Evolutionary conservation across 495 filamentous ascomycete species (phyloP).

Genomic region (Aspergillus sparsus): DNA sequence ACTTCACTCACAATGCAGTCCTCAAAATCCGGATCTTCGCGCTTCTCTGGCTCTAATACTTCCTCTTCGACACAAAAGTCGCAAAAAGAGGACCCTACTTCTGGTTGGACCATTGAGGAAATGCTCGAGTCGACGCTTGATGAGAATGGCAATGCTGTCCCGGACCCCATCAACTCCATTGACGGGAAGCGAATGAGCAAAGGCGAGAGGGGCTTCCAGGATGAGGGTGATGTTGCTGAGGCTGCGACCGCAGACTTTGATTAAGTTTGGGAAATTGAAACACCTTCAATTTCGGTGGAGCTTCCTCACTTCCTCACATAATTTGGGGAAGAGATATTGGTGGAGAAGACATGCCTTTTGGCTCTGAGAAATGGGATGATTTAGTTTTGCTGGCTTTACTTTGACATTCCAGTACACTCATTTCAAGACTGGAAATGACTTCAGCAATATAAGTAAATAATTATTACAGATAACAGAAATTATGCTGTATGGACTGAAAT

Average conservation of each 20-base stretch:
- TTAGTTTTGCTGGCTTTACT: no score
- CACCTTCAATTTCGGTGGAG: no score
- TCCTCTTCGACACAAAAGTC: background rate
- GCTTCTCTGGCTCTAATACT: conserved; percentile 4
- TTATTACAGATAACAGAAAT: no score
- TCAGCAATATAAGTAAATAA: background rate
- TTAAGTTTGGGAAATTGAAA: conserved; percentile 17
- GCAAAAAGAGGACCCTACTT: conserved; percentile 15
- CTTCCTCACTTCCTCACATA: no score
- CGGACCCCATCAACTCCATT: conserved; percentile 32
- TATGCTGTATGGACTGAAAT: background rate
- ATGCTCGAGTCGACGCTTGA: conserved; percentile 32
- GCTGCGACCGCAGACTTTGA: conserved; percentile 42
- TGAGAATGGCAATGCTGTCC: conserved; percentile 36
- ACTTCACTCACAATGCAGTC: conserved; percentile 16
- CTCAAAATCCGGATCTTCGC: conserved; percentile 14
- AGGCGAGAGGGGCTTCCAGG: conserved; percentile 13
- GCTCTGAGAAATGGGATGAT: no score
- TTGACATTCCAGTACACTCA: background rate
- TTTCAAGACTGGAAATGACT: background rate
- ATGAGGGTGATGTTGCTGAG: conserved; percentile 27
- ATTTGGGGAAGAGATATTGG: no score
- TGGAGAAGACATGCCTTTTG: no score
- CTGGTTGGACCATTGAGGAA: conserved; percentile 32
- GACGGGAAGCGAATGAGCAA: conserved; percentile 27